Base-by-base conservation (phyloP, 768 basidiomycete species). In the Suillus variegatus region DNA sequence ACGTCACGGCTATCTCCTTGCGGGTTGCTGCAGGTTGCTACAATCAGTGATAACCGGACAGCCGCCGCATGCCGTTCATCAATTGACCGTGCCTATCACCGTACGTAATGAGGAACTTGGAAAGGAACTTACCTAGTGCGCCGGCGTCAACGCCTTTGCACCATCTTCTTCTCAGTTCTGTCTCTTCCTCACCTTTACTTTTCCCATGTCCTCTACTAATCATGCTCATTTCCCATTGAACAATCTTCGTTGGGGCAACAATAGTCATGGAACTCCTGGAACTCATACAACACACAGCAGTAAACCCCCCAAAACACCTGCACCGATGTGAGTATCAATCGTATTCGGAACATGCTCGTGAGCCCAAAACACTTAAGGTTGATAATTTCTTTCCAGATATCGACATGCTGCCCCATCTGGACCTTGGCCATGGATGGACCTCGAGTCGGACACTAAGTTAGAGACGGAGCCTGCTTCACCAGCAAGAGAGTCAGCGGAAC, bases 351-450 rank as follows among this genome's bases (percentile, higher is more conserved):
- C 32, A 57, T 25, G 12, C 14, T 41, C 5, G 16, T 13, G 16
- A 41, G 35, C 14, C 36, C 22, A 44, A 14, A 36, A 36, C 36
- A 14, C 16, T 49, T 40, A 28, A 46, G 25, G 1, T 41, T 32
- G n/a, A 41, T 12, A 9, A 9, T 22, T 2, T 25, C 10, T n/a
- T 44, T 36, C 9, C 43, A 36, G 16, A 5, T 66, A 81, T 66
- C 72, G 78, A 49, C 79, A 82, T 70, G 82, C 77, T 16, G 73
- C 80, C 2, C 82, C 82, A 32, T 80, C 80, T 46, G 81, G 81
- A 72, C 77, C 70, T 32, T 75, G 71, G 67, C 75, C 75, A 13
- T 76, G 75, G 75, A 60, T 56, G 58, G 64, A 65, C 38, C 62
- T 67, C 43, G 41, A 60, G 25, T 36, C 44, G 2, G 65, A 43